Evolutionary conservation across 805 yeast genomes (phyloP), one percentile per base, ranked within the genome.

Genomic region (Candida coquimbonensis): DNA sequence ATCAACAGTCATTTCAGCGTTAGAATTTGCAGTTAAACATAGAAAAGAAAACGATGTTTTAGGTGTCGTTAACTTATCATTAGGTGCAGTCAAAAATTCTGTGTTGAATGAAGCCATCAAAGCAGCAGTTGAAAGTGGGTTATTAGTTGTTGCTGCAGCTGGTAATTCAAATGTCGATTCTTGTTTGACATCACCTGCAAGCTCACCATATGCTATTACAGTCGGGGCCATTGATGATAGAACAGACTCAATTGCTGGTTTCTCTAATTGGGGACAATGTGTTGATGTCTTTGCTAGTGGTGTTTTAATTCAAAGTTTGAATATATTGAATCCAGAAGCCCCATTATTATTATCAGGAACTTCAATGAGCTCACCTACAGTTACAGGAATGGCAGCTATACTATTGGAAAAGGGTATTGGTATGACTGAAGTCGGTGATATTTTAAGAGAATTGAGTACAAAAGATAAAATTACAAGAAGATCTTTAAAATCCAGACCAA

Each of bases 221-320:
- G 95, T 90, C 9, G 97, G 96, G 1, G 95, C 96, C 4, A 78
- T 89, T 42, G 91, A 88, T 57, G 96, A 87, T 59, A 59, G 73
- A 17, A 72, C 72, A 7, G 95, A 87, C 54, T 54, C 70, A 3
- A 69, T 89, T 33, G 95, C 97, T 0, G 58, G 74, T 12, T 90
- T 91, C 56, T 77, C 93, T n/a, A 90, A 91, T 59, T 87, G 90
- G 89, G 97, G 98, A 0, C 69, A 72, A n/a, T 91, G 97, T 63
- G 95, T 90, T 8, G 88, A 87, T 57, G 70, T 87, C 1, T 83
- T 86, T 64, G 88, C 96, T 0, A 78, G 91, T 40, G 98, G 98
- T 0, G 81, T 81, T 0, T 67, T 68, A 14, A 82, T 88, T 3
- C 66, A 70, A 26, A 82, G 90, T 45, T 69, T 83, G 13, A 69